These are phyloP conservation scores for Verruconis gallopava DNA, from an alignment of 2,329 filamentous ascomycete species.

Conservation along the genomic window DNA sequence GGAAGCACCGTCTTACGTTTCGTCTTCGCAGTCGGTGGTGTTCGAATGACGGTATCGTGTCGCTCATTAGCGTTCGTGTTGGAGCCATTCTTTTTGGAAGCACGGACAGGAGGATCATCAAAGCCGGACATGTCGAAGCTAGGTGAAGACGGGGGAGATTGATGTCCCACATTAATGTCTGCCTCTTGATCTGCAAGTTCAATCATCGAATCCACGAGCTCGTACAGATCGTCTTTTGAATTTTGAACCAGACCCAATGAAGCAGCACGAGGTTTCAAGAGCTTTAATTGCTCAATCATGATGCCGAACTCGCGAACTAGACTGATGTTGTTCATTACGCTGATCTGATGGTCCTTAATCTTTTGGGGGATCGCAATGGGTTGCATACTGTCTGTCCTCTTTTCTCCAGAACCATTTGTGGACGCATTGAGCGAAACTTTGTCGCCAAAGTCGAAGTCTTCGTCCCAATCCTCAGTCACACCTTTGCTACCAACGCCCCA, in stretches of 20 bases:
- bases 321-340: slow-evolving; percentile 71
- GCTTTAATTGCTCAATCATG: slow-evolving; percentile 71
- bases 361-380: slow-evolving; percentile 62
- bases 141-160: slow-evolving; percentile 41
- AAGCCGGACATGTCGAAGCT: slow-evolving; percentile 46
- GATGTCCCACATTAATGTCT: slow-evolving; percentile 38
- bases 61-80: neutral
- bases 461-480: slow-evolving; percentile 78
- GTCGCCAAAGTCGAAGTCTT: slow-evolving; percentile 70
- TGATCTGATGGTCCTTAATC: slow-evolving; percentile 70
- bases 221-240: slow-evolving; percentile 51
- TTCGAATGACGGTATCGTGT: slow-evolving; percentile 4
- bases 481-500: slow-evolving; percentile 72
- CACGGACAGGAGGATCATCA: slow-evolving; percentile 28
- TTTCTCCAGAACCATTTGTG: slow-evolving; percentile 17
- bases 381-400: slow-evolving; percentile 30
- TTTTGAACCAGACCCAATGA: slow-evolving; percentile 54
- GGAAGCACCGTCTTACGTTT: slow-evolving; percentile 11
- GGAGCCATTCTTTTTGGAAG: neutral
- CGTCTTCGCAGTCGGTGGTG: slow-evolving; percentile 3
- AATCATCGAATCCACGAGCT: slow-evolving; percentile 77
- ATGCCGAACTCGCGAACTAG: slow-evolving; percentile 70
- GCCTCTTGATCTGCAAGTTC: slow-evolving; percentile 60
- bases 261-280: slow-evolving; percentile 56
- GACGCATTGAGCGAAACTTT: slow-evolving; percentile 17